Evolutionary conservation across 176 grass and related monocot species (phyloP), one percentile per base, ranked within the genome.

Genomic region (Carex myosuroides): DNA sequence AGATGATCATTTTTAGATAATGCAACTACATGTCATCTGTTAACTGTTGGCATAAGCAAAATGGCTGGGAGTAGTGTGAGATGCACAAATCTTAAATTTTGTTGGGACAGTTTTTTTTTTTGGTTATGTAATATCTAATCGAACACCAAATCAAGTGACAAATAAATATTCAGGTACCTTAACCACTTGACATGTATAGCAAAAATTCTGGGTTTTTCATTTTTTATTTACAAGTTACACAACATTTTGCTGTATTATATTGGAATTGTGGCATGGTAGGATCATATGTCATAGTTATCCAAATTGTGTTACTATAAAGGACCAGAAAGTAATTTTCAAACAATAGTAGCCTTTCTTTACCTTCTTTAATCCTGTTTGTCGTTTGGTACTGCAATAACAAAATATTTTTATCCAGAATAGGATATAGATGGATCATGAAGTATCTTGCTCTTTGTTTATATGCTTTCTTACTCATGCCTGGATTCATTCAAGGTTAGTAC

Each of bases 361-460:
- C 14, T 5, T 37, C 7, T 11, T 80, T 66, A 9, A 3, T 42
- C 24, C 46, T 85, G 14, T 60, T 70, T 8, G 32, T 0, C 18
- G 81, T 66, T 83, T n/a, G 29, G 48, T 87, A 74, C 72, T 8
- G 63, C 6, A 56, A 80, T 42, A 20, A 87, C 83, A 89, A 81
- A 13, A 91, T 39, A 39, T 78, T 29, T 87, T 69, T 82, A 57
- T 87, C 85, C 92, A 98, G 95, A 71, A 18, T 95, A 93, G 92
- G 95, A 83, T 98, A 94, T 75, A 88, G 92, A 87, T 98, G 92
- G 95, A 95, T 98, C 44, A 85, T 62, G 33, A 94, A 94, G 84
- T 93, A 93, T 65, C 83, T 98, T 70, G 95, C 92, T 8, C 92
- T 98, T 66, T 85, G 88, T 48, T 94, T 89, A 82, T 98, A 98